These are phyloP conservation scores for Dryadomyces quercus-mongolicae DNA, from an alignment of 2,329 filamentous ascomycete species.

Conservation along the genomic window DNA sequence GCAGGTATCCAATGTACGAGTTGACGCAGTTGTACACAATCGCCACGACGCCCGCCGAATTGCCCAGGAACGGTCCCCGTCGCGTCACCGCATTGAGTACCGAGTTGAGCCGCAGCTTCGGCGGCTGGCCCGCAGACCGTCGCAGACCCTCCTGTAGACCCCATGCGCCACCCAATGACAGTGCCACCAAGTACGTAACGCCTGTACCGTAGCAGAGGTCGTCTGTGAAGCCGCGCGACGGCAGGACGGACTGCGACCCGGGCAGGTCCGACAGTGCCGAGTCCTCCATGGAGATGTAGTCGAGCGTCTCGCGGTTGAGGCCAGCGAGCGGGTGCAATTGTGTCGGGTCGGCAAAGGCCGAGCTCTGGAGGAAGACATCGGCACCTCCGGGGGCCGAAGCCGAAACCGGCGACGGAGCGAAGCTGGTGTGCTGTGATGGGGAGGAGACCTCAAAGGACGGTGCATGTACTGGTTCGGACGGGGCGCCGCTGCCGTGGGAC, in stretches of 20 bases:
- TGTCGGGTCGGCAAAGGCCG: conserved; percentile 72
- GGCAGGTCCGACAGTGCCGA: conserved; percentile 76
- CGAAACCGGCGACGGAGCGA: conserved; percentile 28
- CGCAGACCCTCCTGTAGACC: conserved; percentile 81
- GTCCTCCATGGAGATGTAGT: conserved; percentile 92
- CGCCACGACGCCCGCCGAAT: conserved; percentile 89
- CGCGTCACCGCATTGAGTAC: conserved; percentile 90
- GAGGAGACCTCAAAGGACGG: conserved; percentile 39
- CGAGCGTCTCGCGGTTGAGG: conserved; percentile 81
- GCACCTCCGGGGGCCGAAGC: conserved; percentile 50
- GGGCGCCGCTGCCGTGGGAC: conserved; percentile 8
- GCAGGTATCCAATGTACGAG: conserved; percentile 64
- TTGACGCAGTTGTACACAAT: conserved; percentile 94
- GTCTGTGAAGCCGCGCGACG: conserved; percentile 93
- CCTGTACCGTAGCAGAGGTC: conserved; percentile 97
- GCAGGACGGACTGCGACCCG: conserved; percentile 74
- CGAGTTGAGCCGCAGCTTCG: conserved; percentile 86
- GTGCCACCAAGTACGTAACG: conserved; percentile 80
- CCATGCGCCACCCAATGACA: conserved; percentile 81
- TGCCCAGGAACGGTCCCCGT: conserved; percentile 87
- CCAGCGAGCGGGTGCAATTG: conserved; percentile 88
- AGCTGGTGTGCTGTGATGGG: conserved; percentile 28
- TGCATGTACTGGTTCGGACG: conserved; percentile 23
- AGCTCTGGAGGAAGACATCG: conserved; percentile 70
- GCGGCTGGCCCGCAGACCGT: conserved; percentile 63